phyloP scores from a whole-genome alignment of 2,329 filamentous ascomycete genomes.

The Aspergillus sp. region DNA sequence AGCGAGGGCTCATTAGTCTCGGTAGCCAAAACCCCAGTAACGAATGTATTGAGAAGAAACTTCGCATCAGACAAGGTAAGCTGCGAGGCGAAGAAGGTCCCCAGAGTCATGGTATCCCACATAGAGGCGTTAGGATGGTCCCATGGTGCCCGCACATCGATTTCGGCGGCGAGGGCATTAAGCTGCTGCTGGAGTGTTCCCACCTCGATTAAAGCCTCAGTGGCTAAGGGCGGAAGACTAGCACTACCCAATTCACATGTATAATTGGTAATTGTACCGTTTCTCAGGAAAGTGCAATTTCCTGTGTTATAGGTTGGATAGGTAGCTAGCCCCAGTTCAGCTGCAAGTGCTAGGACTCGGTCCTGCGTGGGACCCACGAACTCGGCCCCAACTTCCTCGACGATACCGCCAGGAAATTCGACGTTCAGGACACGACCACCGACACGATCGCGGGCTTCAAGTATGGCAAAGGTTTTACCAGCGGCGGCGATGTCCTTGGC shows the following conservation, averaged over 20 bases:
- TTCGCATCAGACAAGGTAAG: slow-evolving; percentile 16
- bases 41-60: slow-evolving; percentile 7
- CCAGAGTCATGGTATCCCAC: slow-evolving; percentile 5
- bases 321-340: slow-evolving; percentile 20
- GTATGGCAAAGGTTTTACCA: slow-evolving; percentile 9
- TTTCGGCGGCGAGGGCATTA: neutral
- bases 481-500: slow-evolving; percentile 14
- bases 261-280: neutral
- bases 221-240: neutral
- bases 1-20: slow-evolving; percentile 4
- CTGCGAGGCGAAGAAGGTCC: neutral
- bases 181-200: neutral
- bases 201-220: neutral
- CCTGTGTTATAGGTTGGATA: slow-evolving; percentile 11
- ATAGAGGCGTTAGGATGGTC: neutral
- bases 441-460: neutral
- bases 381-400: slow-evolving; percentile 28
- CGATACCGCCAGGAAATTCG: slow-evolving; percentile 16
- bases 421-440: slow-evolving; percentile 9
- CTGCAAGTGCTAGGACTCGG: slow-evolving; percentile 21
- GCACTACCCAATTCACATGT: neutral
- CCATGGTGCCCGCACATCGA: slow-evolving; percentile 1
- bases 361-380: slow-evolving; percentile 31
- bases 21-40: slow-evolving; percentile 10
- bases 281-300: slow-evolving; percentile 1